Evolutionary conservation across 495 filamentous ascomycete genomes (phyloP), one percentile per base, ranked within the genome.

Genomic region (Usnea hakonensis): DNA sequence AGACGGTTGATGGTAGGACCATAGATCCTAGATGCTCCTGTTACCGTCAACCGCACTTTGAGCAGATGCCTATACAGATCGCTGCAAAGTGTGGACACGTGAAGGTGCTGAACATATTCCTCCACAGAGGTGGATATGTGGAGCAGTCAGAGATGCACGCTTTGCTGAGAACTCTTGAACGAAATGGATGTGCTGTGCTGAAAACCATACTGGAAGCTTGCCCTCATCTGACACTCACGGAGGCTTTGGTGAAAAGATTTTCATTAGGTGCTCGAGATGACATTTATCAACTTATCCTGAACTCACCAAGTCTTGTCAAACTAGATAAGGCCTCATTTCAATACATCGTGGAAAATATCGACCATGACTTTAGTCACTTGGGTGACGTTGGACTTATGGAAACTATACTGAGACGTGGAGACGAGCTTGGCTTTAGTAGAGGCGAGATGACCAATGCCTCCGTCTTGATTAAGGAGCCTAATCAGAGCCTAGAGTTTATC

Each of bases 161-260:
- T 1, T 1, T 46, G 6, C n/a, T n/a, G n/a, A 2, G 3, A 8
- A 3, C 2, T 1, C 0, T 1, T 10, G 7, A 26, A 10, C n/a
- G 43, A 3, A 3, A 46, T 8, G 43, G n/a, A 26, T n/a, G 1
- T 46, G n/a, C 21, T 26, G 21, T 46, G 1, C 9, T 46, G 8
- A 46, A 9, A 7, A 3, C 43, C 3, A 46, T 46, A 46, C 21
- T 46, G 21, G 21, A 46, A 26, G n/a, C 43, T 11, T 21, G 43
- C 7, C 43, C 43, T 8, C 4, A 26, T 23, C 9, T 46, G 21
- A 10, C 43, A 1, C 21, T 46, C n/a, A 26, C 2, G 21, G 7
- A 46, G 2, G 6, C 3, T 26, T 23, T 9, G 26, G 43, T 26
- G 21, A 9, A 1, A 46, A 26, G 2, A 10, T 23, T 21, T 26